Conservation (phyloP, 805 yeast species). For the Geotrichum ghanense region DNA sequence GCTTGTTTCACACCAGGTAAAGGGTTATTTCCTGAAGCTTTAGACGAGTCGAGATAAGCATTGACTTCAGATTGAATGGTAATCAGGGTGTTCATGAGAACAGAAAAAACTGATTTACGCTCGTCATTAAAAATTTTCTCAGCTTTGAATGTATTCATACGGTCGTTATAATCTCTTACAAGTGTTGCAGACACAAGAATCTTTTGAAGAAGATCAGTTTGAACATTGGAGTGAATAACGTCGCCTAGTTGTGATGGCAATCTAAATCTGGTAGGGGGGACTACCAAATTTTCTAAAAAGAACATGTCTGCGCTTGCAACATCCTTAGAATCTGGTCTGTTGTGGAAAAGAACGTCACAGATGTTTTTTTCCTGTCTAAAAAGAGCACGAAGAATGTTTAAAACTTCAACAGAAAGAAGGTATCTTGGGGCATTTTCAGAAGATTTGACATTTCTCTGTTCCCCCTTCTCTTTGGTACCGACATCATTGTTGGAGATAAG, state of each 20-base stretch:
- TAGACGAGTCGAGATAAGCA: slow-evolving; percentile 84
- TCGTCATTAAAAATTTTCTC: slow-evolving; percentile 52
- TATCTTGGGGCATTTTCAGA: slow-evolving; percentile 67
- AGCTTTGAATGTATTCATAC: slow-evolving; percentile 50
- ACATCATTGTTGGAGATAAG: slow-evolving; percentile 38
- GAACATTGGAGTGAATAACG: slow-evolving; percentile 87
- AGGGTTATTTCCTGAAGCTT: slow-evolving; percentile 60
- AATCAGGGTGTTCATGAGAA: slow-evolving; percentile 92
- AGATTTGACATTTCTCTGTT: slow-evolving; percentile 23
- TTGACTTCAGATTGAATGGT: slow-evolving; percentile 92
- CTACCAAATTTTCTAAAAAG: slow-evolving; percentile 77
- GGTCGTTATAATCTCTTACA: slow-evolving; percentile 84
- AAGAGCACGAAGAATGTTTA: slow-evolving; percentile 63
- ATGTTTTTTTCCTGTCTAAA: slow-evolving; percentile 64
- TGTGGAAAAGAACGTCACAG: slow-evolving; percentile 65
- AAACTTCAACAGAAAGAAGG: slow-evolving; percentile 76
- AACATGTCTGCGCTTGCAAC: slow-evolving; percentile 64
- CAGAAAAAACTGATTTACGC: slow-evolving; percentile 65
- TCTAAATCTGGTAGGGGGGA: slow-evolving; percentile 95
- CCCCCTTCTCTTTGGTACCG: slow-evolving; percentile 14
- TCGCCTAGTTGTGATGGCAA: slow-evolving; percentile 96
- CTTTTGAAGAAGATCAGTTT: slow-evolving; percentile 76
- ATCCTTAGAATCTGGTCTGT: slow-evolving; percentile 50
- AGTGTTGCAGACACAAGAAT: slow-evolving; percentile 68
- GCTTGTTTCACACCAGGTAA: slow-evolving; percentile 97